These are phyloP conservation scores for Physocladia obscura DNA, from an alignment of 192 early-diverging fungal genomes.

Conservation along the genomic window DNA sequence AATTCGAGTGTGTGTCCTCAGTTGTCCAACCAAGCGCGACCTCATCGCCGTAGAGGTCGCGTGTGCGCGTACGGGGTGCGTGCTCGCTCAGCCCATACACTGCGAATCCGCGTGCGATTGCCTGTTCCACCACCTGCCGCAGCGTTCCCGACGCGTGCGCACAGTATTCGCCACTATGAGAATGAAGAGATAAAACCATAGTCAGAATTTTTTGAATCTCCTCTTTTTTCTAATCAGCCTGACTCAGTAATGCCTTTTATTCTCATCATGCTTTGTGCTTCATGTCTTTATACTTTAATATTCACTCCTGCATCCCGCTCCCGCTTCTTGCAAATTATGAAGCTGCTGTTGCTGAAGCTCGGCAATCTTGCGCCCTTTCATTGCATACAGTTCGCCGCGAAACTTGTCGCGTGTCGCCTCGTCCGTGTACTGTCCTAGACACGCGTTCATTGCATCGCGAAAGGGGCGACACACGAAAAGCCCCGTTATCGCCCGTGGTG, in stretches of 20 bases:
- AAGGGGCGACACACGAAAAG: constrained; percentile 27
- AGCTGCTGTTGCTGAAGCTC: not conserved
- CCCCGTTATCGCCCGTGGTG: constrained; percentile 27
- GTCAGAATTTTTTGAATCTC: not conserved
- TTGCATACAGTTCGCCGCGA: constrained; percentile 8
- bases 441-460: constrained; percentile 29
- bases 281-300: not conserved
- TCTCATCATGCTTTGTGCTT: not conserved
- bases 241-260: no score
- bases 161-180: constrained; percentile 96
- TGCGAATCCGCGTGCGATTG: constrained; percentile 70
- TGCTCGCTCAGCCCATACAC: constrained; percentile 89
- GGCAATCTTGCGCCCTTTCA: constrained; percentile 26
- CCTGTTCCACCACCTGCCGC: constrained; percentile 77
- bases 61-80: constrained; percentile 71
- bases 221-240: no score
- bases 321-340: not conserved
- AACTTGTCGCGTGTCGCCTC: constrained; percentile 26
- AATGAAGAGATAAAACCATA: constrained; percentile 85
- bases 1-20: constrained; percentile 60
- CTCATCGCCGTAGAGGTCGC: constrained; percentile 95
- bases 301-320: no score
- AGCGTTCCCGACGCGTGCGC: constrained; percentile 83
- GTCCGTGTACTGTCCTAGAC: constrained; percentile 33
- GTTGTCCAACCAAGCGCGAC: constrained; percentile 66